Base-by-base conservation (phyloP, 495 filamentous ascomycete species). In the Aspergillus panamensis region DNA sequence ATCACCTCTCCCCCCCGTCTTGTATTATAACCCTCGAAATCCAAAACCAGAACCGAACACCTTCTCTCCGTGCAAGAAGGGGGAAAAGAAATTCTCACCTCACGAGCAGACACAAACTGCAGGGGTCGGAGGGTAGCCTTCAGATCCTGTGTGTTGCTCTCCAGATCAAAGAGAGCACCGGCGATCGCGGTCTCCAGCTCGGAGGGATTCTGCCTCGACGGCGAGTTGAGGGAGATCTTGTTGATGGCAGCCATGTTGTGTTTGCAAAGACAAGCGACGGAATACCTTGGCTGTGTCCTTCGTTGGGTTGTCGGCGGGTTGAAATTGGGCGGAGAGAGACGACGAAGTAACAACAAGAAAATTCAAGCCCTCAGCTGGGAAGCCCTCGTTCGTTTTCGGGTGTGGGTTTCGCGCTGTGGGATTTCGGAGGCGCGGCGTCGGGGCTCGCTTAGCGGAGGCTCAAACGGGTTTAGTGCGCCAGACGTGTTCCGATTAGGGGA, bases 161-260 rank as follows among this genome's bases (percentile, higher is more conserved):
- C 94, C 73, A 98, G 87, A 66, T 98, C 94, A 81, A 87, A 95
- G 61, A 98, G 88, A 79, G 93, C 94, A 77, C 84, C 86, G 72
- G 94, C 92, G 73, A 98, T 94, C 80, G 75, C 88, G 71, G 81
- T 85, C 89, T 98, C 94, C 65, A 96, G 84, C 84, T 98, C 94
- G 59, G 90, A 94, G 62, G 94, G 94, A 76, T 85, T 90, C 74
- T 87, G 82, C 80, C 92, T 86, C 73, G 92, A 96, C 45, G 92
- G 88, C 83, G 90, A 96, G 84, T 91, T 97, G 66, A 85, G 77
- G 73, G 93, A 92, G 77, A 98, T 97, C 90, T 97, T 97, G 87
- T 93, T 93, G 76, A 94, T 80, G 71, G 88, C 81, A 80, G 88
- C 82, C 75, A 80, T 82, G 69, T 69, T 77, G 72, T 77, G 72